Conservation (phyloP, 148 eudicot genomes). For the Fallopia convolvulus region DNA sequence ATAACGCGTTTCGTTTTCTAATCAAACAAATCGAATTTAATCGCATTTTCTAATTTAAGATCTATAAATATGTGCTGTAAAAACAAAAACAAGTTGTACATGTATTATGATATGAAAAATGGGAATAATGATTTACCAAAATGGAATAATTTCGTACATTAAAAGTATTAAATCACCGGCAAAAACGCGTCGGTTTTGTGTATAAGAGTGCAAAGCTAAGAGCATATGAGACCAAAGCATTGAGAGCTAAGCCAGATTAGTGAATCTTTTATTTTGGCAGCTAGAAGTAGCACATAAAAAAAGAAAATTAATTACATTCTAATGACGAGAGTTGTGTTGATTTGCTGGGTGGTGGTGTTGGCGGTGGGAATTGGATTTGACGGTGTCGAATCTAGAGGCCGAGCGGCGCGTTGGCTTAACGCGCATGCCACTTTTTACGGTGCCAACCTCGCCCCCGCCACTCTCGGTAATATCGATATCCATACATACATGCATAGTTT, state of each 20-base stretch:
- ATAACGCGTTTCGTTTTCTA: background rate
- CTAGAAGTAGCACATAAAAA: background rate
- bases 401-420: conserved; percentile 35
- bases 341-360: background rate
- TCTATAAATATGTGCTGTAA: background rate
- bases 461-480: conserved; percentile 43
- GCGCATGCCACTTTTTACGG: conserved; percentile 82
- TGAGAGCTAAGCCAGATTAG: background rate
- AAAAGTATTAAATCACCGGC: background rate
- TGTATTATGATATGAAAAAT: background rate
- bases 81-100: background rate
- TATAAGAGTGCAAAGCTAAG: background rate
- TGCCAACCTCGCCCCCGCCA: conserved; percentile 44
- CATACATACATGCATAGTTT: too few species aligned
- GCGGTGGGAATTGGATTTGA: conserved; percentile 8
- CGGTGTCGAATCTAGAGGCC: background rate
- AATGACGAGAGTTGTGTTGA: background rate
- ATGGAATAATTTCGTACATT: background rate
- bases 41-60: background rate
- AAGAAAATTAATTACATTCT: background rate
- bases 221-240: background rate
- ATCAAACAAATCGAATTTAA: background rate
- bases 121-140: background rate
- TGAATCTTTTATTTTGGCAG: background rate
- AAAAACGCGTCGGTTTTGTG: background rate